Evolutionary conservation across 352 stramenopile genomes (phyloP).

Genomic region (Globisporangium echinulatum): DNA sequence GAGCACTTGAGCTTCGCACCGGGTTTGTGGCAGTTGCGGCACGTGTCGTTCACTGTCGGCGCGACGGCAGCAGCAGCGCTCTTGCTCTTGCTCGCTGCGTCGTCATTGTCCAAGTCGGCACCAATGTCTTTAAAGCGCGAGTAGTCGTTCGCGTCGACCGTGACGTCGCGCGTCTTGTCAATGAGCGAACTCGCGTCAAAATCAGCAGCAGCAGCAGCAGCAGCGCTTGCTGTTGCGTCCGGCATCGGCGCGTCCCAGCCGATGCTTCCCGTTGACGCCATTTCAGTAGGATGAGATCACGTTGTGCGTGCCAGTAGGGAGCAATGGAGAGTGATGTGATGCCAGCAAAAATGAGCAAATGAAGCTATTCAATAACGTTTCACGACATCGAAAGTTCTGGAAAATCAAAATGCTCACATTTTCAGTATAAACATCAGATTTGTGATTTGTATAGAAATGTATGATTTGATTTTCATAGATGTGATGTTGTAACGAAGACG

Average conservation of each 20-base stretch:
- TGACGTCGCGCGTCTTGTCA: conserved; percentile 52
- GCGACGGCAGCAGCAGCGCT: conserved; percentile 7
- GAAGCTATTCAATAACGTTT: not conserved
- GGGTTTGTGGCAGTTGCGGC: conserved; percentile 72
- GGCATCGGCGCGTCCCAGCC: conserved; percentile 44
- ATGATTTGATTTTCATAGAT: too few species aligned
- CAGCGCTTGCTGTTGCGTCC: not conserved
- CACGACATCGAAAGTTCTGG: conserved; percentile 3
- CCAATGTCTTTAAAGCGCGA: conserved; percentile 82
- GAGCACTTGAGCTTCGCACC: conserved; percentile 84
- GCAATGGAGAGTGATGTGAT: not conserved
- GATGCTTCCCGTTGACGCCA: conserved; percentile 18
- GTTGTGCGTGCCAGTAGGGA: not conserved
- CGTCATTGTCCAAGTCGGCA: conserved; percentile 32
- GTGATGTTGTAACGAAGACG: too few species aligned
- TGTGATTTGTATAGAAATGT: too few species aligned
- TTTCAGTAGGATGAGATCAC: not conserved
- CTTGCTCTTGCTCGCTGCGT: conserved; percentile 13
- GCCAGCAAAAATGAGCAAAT: not conserved
- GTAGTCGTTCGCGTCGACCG: conserved; percentile 81
- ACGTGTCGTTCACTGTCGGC: conserved; percentile 20
- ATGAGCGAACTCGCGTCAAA: conserved; percentile 45
- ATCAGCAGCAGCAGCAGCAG: not conserved
- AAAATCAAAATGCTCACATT: not conserved
- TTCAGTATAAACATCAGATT: too few species aligned